Conservation (phyloP, 1,284 basidiomycete genomes). For the Irpex sp. region DNA sequence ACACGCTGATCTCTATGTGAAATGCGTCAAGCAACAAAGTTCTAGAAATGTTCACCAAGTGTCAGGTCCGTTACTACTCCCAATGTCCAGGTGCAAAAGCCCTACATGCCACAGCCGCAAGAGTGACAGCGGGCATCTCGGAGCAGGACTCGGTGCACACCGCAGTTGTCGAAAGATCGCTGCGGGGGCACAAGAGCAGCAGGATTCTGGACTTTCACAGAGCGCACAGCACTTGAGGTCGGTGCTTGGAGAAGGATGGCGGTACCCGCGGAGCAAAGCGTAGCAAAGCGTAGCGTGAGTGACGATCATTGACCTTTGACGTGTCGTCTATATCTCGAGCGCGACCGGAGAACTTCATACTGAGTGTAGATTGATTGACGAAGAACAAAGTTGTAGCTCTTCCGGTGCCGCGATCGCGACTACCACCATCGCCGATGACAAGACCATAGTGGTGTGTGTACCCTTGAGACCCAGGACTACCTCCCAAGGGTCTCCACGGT, state of each 20-base stretch:
- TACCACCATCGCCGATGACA: too few species aligned
- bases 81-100: not conserved
- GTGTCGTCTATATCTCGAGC: not conserved
- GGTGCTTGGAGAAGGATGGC: not conserved
- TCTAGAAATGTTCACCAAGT: too few species aligned
- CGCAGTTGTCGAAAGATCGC: too few species aligned
- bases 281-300: not conserved
- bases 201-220: not conserved
- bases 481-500: constrained; percentile 10
- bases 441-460: not conserved
- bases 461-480: not conserved
- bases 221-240: not conserved
- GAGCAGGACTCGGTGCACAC: not conserved
- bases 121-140: not conserved
- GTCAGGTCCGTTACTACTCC: not conserved
- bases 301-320: not conserved
- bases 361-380: too few species aligned
- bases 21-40: too few species aligned
- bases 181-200: too few species aligned
- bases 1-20: too few species aligned
- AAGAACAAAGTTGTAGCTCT: not conserved
- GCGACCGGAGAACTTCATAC: too few species aligned
- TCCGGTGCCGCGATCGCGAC: not conserved
- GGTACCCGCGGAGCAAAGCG: not conserved
- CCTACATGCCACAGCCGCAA: not conserved